These are phyloP conservation scores for Lepidium sativum DNA, from an alignment of 345 rosid genomes.

Conservation along the genomic window DNA sequence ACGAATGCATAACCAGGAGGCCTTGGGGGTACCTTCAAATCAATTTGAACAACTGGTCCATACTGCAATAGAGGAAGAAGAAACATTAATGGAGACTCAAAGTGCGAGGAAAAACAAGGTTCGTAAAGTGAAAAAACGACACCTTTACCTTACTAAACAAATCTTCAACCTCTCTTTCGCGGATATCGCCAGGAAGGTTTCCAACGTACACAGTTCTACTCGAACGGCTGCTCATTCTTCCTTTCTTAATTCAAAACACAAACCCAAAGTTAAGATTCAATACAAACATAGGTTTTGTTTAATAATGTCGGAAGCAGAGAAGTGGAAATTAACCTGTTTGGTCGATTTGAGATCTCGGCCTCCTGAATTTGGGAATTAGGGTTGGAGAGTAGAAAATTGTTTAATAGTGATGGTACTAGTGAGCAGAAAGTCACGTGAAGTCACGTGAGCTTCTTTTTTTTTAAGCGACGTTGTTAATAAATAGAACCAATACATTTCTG, in stretches of 20 bases:
- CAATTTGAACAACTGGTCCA: slow-evolving; percentile 79
- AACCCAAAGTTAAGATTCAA: neutral
- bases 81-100: neutral
- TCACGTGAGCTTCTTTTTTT: neutral
- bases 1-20: slow-evolving; percentile 97
- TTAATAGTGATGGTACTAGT: neutral
- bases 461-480: neutral
- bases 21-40: slow-evolving; percentile 89
- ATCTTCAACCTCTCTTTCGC: slow-evolving; percentile 85
- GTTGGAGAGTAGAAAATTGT: neutral
- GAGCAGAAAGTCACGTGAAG: neutral
- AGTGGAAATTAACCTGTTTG: neutral
- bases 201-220: slow-evolving; percentile 87
- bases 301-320: neutral
- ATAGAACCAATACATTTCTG: neutral
- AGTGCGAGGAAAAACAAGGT: neutral
- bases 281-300: neutral
- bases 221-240: slow-evolving; percentile 68
- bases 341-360: slow-evolving; percentile 13
- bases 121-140: neutral
- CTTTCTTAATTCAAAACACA: slow-evolving; percentile 1
- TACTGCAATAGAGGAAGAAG: slow-evolving; percentile 40
- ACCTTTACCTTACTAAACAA: slow-evolving; percentile 70
- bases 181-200: slow-evolving; percentile 89
- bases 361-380: slow-evolving; percentile 7